Evolutionary conservation across 805 yeast genomes (phyloP).

Genomic region (Saccharomycopsis sp.): DNA sequence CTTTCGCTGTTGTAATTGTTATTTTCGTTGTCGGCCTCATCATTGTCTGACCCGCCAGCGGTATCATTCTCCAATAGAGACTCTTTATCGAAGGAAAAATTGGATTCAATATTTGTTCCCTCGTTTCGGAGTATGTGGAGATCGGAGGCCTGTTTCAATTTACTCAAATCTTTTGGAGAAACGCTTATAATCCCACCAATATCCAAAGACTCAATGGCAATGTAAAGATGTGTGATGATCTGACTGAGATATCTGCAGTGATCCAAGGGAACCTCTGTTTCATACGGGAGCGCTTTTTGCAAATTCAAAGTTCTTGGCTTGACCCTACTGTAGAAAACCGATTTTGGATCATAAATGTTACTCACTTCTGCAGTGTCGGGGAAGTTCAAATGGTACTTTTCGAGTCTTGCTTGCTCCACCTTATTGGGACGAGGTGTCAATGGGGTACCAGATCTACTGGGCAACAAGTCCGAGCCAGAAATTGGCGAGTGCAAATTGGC

Average conservation of each 20-base stretch:
- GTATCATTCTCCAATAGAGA: too few relatives aligned
- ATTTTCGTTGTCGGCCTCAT: conserved; percentile 31
- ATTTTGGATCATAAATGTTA: conserved; percentile 30
- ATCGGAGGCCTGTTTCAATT: not conserved
- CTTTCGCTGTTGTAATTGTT: conserved; percentile 31
- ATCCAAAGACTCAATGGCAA: conserved; percentile 68
- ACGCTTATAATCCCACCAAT: conserved; percentile 61
- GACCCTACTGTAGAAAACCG: conserved; percentile 33
- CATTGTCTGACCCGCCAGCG: too few relatives aligned
- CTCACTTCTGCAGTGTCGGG: conserved; percentile 31
- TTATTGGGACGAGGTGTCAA: conserved; percentile 18
- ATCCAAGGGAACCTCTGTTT: conserved; percentile 56
- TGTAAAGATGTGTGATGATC: conserved; percentile 70
- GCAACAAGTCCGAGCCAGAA: too few relatives aligned
- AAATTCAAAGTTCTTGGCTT: conserved; percentile 28
- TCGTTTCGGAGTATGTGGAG: not conserved
- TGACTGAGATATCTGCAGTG: conserved; percentile 68
- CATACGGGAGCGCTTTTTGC: conserved; percentile 55
- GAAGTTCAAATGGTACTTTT: conserved; percentile 42
- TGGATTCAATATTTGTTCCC: not conserved
- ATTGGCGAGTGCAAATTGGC: too few relatives aligned
- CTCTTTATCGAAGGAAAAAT: too few relatives aligned
- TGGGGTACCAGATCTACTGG: conserved; percentile 12
- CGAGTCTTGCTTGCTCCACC: conserved; percentile 26
- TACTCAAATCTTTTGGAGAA: conserved; percentile 51